Evolutionary conservation across 2,329 filamentous ascomycete genomes (phyloP), one percentile per base, ranked within the genome.

Genomic region (Lecanicillium sp.): DNA sequence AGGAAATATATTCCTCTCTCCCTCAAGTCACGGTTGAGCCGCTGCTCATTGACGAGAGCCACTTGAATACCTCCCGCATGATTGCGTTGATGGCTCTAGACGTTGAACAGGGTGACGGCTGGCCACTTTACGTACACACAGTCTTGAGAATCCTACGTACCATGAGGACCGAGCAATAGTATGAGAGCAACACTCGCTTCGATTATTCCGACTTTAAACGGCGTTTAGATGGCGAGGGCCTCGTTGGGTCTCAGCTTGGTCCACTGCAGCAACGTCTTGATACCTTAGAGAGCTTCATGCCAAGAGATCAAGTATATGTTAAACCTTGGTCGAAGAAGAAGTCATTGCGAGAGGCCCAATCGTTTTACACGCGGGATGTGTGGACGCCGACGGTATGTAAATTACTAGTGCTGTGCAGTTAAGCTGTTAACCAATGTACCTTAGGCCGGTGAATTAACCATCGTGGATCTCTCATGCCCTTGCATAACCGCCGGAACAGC

Each of bases 401-500:
- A 7, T 8, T 16, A n/a, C 11, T n/a, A n/a, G n/a, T n/a, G n/a
- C n/a, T n/a, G n/a, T n/a, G n/a, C n/a, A n/a, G 4, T 13, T 29
- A 5, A 14, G 14, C 3, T 13, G 19, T 29, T 40, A 19, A 36
- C 25, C n/a, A 3, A n/a, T n/a, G n/a, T n/a, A n/a, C 13, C 9
- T 5, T 38, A 64, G 35, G 58, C 68, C 0, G 75, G 75, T 1
- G 60, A 63, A 9, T 57, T 84, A 0, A 83, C 75, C 0, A 81
- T 85, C 35, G 62, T 85, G 7, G 83, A 89, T 48, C 61, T 89
- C 1, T 82, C 75, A 2, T 83, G 80, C 51, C 78, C 81, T 0
- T 85, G 80, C 47, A 63, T 87, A 6, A 77, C 77, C 1, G 54
- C 75, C 0, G 70, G 75, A 16, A 75, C 71, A 29, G 81, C 80